Evolutionary conservation across 2,329 filamentous ascomycete species (phyloP).

Genomic region (Ceratocystiopsis minuta): DNA sequence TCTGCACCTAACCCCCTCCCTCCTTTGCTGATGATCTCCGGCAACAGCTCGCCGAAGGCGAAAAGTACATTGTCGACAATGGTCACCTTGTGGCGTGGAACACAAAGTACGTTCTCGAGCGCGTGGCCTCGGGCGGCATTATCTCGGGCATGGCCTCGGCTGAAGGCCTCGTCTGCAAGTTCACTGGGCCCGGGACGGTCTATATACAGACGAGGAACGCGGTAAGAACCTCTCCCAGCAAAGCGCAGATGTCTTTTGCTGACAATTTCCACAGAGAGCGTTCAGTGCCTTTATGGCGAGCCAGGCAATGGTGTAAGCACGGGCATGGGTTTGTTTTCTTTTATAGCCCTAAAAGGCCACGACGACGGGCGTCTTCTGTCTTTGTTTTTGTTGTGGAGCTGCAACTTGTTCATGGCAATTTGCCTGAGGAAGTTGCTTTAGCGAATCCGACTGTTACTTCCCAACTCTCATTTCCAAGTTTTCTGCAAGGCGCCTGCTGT

Average conservation of each 20-base stretch:
- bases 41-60: constrained; percentile 40
- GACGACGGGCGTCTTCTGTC: too few species aligned
- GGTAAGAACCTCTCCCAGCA: constrained; percentile 16
- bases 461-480: too few species aligned
- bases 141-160: constrained; percentile 69
- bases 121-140: constrained; percentile 76
- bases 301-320: constrained; percentile 12
- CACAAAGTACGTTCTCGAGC: constrained; percentile 79
- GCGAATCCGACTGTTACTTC: too few species aligned
- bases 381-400: too few species aligned
- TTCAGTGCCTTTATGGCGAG: constrained; percentile 35
- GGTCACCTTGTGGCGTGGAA: constrained; percentile 95
- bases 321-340: too few species aligned
- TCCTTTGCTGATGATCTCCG: neutral
- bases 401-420: too few species aligned
- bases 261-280: constrained; percentile 21
- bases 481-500: too few species aligned
- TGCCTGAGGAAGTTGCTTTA: too few species aligned
- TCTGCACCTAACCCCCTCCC: constrained; percentile 4
- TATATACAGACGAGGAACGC: constrained; percentile 88
- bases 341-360: too few species aligned
- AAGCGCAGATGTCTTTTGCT: neutral
- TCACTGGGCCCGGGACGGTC: constrained; percentile 76
- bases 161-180: constrained; percentile 89
- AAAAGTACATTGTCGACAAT: constrained; percentile 86